A percentile compares a stretch with the other conserved stretches of the same genome.
phyloP scores from a whole-genome alignment of 345 rosid genomes.

The Salix exigua region DNA sequence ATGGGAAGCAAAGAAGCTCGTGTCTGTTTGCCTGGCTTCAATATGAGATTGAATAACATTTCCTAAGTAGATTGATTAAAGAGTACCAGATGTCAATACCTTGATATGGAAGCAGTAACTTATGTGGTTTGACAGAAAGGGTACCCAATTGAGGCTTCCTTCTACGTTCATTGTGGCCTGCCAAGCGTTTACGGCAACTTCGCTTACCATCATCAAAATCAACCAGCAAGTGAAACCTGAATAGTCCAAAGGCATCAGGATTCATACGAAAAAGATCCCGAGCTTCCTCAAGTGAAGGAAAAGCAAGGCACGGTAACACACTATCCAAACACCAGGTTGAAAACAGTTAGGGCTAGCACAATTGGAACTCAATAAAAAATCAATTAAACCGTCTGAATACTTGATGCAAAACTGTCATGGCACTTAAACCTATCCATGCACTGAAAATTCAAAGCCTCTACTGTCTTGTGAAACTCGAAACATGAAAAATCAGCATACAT shows the following conservation, averaged over 20 bases:
- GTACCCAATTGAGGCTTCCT: conserved; percentile 65
- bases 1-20: neutral
- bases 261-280: neutral
- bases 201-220: conserved; percentile 87
- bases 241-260: conserved; percentile 16
- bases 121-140: conserved; percentile 20
- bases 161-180: conserved; percentile 84
- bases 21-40: neutral
- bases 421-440: neutral
- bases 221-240: conserved; percentile 83
- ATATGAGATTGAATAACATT: neutral
- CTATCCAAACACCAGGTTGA: neutral
- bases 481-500: neutral
- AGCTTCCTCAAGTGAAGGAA: neutral
- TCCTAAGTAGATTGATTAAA: neutral
- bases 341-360: neutral
- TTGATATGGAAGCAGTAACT: conserved; percentile 27
- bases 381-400: neutral
- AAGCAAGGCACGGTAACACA: neutral
- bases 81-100: conserved; percentile 16
- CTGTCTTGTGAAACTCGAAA: neutral
- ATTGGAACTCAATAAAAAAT: neutral
- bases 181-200: conserved; percentile 86
- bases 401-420: neutral
- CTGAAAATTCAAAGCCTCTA: neutral